Evolutionary conservation across 768 basidiomycete genomes (phyloP), one percentile per base, ranked within the genome.

Genomic region (Psilocybe sp.): DNA sequence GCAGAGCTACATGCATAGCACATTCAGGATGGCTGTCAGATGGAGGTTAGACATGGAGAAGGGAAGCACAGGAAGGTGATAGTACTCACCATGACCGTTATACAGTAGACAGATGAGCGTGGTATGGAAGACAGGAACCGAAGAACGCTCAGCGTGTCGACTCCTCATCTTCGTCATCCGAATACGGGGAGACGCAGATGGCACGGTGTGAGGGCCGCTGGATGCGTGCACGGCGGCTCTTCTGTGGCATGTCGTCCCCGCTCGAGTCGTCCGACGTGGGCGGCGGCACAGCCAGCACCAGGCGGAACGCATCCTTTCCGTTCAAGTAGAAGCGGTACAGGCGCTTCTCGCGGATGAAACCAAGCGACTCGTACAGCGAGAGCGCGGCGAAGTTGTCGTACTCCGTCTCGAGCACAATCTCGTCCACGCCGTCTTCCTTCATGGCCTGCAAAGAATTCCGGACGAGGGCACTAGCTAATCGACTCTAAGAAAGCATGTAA

Each of bases 321-420:
- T 97, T 99, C 57, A 98, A 81, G 62, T 99, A 98, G 70, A 98
- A 99, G 1, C 97, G 82, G 64, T 87, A 85, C 14, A 99, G 76
- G 4, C 95, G 84, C 65, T 98, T 98, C 73, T 98, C 95, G 37
- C 92, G 84, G 19, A 98, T 89, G 69, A 99, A 99, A 0, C 97
- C 97, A 39, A 98, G 78, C 6, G 87, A 85, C 52, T 89, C 88
- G 69, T 98, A 98, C 11, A 99, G 74, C 2, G 88, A 83, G 13
- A 98, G 78, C 0, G 95, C 94, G 6, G 92, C 82, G 40, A 74
- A 69, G 67, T 98, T 98, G 70, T 98, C 96, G 64, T 78, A 89
- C 69, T 99, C 97, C 4, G 97, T 98, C 71, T 98, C 97, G 50
- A 98, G 85, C 11, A 93, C 85, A 60, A 98, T 82, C 92, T 98